These are phyloP conservation scores for Avicennia marina DNA, from an alignment of 257 asterid genomes.

Conservation along the genomic window DNA sequence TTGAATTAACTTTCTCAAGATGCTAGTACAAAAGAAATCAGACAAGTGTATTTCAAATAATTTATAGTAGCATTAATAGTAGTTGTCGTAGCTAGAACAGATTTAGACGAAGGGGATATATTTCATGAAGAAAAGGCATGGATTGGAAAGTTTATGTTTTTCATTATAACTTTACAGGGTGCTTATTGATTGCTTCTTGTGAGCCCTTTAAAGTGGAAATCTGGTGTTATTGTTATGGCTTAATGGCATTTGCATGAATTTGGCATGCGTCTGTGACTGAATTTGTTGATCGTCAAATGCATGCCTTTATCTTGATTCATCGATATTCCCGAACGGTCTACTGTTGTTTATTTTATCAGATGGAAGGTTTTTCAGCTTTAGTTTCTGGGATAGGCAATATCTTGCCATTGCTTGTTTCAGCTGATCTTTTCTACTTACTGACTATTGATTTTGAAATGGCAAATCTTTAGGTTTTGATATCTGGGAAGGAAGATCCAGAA, in stretches of 20 bases:
- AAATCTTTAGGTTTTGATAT: conserved; percentile 53
- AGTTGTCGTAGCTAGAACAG: background rate
- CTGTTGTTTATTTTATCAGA: background rate
- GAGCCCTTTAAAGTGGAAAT: background rate
- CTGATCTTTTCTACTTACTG: background rate
- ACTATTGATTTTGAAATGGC: background rate
- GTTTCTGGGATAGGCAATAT: background rate
- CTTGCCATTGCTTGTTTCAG: background rate
- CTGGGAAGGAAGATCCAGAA: conserved; percentile 85
- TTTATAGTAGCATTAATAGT: no score
- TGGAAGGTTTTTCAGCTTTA: background rate
- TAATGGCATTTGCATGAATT: background rate
- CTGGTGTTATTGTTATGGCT: conserved; percentile 4
- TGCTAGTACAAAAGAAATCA: background rate
- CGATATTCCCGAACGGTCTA: background rate
- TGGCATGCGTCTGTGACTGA: background rate
- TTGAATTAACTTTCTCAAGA: background rate
- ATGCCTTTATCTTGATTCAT: background rate
- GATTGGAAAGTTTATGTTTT: background rate
- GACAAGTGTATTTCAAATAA: no score
- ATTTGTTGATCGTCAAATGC: background rate
- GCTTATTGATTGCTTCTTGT: conserved; percentile 1
- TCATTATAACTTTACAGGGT: no score
- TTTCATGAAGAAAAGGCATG: background rate
- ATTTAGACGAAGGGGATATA: background rate